Evolutionary conservation across 2,329 filamentous ascomycete species (phyloP), one percentile per base, ranked within the genome.

Genomic region (Sphaerulina populicola): DNA sequence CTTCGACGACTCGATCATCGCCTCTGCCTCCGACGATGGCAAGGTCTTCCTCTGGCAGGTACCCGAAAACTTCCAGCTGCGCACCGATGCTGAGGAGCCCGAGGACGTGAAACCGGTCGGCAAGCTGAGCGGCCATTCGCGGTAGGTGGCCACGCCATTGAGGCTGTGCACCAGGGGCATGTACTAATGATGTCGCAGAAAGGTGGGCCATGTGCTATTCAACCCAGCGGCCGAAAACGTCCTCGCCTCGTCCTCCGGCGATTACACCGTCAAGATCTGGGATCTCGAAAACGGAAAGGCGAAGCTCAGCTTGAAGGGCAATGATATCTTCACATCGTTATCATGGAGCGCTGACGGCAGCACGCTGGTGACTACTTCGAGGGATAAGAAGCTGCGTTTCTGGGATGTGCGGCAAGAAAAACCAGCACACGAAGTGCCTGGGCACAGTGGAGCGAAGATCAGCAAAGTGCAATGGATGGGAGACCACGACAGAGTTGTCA

Each of bases 1-100:
- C 18, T 97, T 97, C 76, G 89, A 98, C 73, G 91, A 98, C 70
- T 83, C 81, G 55, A 73, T 98, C 63, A 83, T 98, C 66, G 88
- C 91, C 14, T 98, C 93, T 44, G 90, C 86, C 53, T 95, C 91
- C 47, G 93, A 98, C 67, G 93, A 98, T 72, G 91, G 86, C 69
- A 97, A 95, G 78, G 79, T 97, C 63, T 94, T 94, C 68, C 78
- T 98, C 65, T 98, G 93, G 91, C 80, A 90, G 73, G 91, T 98
- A 37, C 93, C 93, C 8, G 77, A 94, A 61, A 80, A 80, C 69
- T 97, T 97, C 69, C 85, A 85, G 2, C 77, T 97, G 54, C 80
- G 89, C 67, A 86, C 82, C 37, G 90, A 97, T 65, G 77, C 79
- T 5, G 90, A 96, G 57, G 87, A 94, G 65, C 81, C 89, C 42